Conservation (phyloP, 2,329 filamentous ascomycete species). For the Lachnellula hyalina region DNA sequence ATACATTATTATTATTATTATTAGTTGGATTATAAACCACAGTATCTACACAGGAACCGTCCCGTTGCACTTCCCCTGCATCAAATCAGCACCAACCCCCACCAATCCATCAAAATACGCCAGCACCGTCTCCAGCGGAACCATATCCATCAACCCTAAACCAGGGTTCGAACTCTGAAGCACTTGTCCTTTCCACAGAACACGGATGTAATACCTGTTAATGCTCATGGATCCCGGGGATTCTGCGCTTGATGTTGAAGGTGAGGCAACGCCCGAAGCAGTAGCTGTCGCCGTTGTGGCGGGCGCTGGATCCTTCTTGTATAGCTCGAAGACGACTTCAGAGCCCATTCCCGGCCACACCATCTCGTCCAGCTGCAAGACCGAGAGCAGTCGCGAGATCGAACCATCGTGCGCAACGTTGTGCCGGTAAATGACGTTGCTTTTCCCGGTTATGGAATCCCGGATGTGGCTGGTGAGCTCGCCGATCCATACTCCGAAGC, state of each 20-base stretch:
- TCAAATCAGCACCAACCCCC: conserved; percentile 44
- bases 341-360: conserved; percentile 81
- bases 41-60: conserved; percentile 5
- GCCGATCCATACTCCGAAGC: conserved; percentile 68
- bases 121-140: conserved; percentile 59
- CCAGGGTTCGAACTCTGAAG: conserved; percentile 62
- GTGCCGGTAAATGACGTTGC: conserved; percentile 56
- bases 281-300: conserved; percentile 13
- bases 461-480: conserved; percentile 65
- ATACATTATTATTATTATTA: too few relatives aligned
- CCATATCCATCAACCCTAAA: conserved; percentile 66
- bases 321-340: conserved; percentile 74
- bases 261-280: conserved; percentile 12
- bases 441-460: conserved; percentile 40
- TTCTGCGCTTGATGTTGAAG: conserved; percentile 6
- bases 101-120: conserved; percentile 68
- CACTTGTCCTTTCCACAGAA: conserved; percentile 65
- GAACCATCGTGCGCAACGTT: conserved; percentile 80
- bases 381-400: conserved; percentile 58
- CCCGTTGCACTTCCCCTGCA: conserved; percentile 35
- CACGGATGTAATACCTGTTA: conserved; percentile 51
- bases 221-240: neutral
- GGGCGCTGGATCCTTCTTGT: conserved; percentile 36
- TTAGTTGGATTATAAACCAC: neutral
- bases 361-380: conserved; percentile 70